Conservation (phyloP, 225 moss, liverwort and hornwort species). For the Marchantia polymorpha region DNA sequence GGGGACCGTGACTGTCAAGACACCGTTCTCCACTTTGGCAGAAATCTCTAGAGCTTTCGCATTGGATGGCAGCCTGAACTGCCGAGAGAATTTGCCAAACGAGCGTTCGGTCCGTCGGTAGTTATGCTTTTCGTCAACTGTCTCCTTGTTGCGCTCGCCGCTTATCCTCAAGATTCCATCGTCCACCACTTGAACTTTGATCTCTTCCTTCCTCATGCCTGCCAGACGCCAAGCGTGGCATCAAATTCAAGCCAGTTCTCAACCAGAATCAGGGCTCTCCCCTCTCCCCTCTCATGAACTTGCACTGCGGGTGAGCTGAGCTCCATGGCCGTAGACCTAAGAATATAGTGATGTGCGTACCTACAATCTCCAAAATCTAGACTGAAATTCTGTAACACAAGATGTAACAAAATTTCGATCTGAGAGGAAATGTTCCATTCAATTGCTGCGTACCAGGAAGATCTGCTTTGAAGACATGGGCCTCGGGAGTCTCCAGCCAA, state of each 20-base stretch:
- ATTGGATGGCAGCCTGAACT: conserved; percentile 39
- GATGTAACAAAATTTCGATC: not conserved
- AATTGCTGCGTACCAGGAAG: conserved; percentile 19
- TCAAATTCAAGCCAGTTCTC: not conserved
- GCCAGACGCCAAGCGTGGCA: not conserved
- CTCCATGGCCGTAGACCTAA: too few relatives aligned
- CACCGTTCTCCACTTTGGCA: conserved; percentile 62
- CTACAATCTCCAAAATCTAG: too few relatives aligned
- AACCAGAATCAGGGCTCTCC: too few relatives aligned
- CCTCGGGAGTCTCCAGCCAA: conserved; percentile 36
- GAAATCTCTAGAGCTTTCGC: conserved; percentile 38
- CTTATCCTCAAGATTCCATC: conserved; percentile 50
- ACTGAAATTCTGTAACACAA: not conserved
- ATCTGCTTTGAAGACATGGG: conserved; percentile 40
- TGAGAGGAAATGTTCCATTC: not conserved
- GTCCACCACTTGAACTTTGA: conserved; percentile 45
- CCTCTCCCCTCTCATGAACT: not conserved
- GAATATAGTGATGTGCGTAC: too few relatives aligned
- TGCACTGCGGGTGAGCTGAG: too few relatives aligned
- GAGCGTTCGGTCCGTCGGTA: conserved; percentile 52
- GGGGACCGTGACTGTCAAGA: conserved; percentile 51
- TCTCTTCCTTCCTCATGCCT: conserved; percentile 60
- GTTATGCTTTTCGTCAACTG: conserved; percentile 20
- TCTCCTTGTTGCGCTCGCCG: conserved; percentile 34
- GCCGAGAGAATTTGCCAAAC: conserved; percentile 42